Percentiles rank a stretch among this genome's conserved stretches.
Conservation (phyloP, 2,329 filamentous ascomycete genomes). For the Escovopsis weberi region DNA sequence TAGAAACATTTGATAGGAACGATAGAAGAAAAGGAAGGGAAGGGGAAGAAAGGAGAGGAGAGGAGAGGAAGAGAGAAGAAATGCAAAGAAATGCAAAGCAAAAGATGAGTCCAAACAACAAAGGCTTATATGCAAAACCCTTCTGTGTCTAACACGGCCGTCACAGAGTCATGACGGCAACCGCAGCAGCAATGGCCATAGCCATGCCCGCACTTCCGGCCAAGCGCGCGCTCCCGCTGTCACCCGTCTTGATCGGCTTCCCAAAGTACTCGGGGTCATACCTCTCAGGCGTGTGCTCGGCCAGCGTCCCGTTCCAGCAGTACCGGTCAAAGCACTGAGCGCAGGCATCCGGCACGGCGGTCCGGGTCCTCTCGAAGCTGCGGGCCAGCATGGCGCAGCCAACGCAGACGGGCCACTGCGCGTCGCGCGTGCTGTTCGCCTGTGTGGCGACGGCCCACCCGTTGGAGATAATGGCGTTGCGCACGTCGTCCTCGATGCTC, state of each 20-base stretch:
- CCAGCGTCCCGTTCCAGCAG: slow-evolving; percentile 79
- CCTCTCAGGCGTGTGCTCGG: slow-evolving; percentile 18
- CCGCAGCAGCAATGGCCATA: slow-evolving; percentile 8
- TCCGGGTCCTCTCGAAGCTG: slow-evolving; percentile 57
- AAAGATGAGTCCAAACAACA: no score
- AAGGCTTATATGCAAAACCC: no score
- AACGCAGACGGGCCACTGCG: slow-evolving; percentile 68
- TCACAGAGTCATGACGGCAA: slow-evolving; percentile 1
- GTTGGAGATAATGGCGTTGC: slow-evolving; percentile 73
- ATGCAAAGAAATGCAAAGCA: no score
- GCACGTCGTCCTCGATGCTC: slow-evolving; percentile 46
- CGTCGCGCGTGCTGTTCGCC: slow-evolving; percentile 63
- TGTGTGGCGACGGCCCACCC: slow-evolving; percentile 73
- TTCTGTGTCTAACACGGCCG: no score
- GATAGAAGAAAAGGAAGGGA: no score
- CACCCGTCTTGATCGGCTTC: slow-evolving; percentile 11
- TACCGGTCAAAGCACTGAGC: slow-evolving; percentile 62
- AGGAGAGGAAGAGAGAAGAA: no score
- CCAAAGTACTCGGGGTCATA: slow-evolving; percentile 17
- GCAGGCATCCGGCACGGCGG: slow-evolving; percentile 57
- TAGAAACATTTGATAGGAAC: no score
- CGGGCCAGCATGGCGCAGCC: slow-evolving; percentile 75
- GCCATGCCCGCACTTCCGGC: slow-evolving; percentile 7
- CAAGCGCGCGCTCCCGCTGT: slow-evolving; percentile 10
- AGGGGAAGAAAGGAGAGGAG: no score